These are phyloP conservation scores for Aspergillus fijiensis DNA, from an alignment of 2,329 filamentous ascomycete species.

Conservation along the genomic window DNA sequence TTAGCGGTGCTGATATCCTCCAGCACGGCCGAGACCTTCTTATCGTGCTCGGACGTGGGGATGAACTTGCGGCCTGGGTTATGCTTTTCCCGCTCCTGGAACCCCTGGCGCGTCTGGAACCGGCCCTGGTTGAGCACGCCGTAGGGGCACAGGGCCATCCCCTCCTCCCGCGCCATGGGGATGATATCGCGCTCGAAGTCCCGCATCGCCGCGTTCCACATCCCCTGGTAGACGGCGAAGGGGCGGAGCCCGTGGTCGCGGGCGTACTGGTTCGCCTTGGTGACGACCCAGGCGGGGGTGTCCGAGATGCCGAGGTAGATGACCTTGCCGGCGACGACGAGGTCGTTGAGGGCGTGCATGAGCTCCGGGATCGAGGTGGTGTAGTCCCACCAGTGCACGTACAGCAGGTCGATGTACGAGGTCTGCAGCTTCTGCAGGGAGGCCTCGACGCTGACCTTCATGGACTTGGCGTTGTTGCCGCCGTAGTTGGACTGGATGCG, in stretches of 20 bases:
- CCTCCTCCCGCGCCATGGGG: constrained; percentile 62
- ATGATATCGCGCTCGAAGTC: constrained; percentile 71
- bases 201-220: constrained; percentile 59
- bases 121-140: constrained; percentile 50
- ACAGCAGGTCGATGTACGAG: constrained; percentile 39
- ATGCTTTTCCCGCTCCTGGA: too few relatives aligned
- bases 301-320: constrained; percentile 68
- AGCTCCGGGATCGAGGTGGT: constrained; percentile 64
- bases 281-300: constrained; percentile 64
- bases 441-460: constrained; percentile 28
- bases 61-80: too few relatives aligned
- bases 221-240: constrained; percentile 69
- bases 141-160: constrained; percentile 60
- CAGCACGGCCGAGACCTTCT: constrained; percentile 10
- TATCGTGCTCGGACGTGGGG: not conserved
- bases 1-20: constrained; percentile 1
- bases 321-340: constrained; percentile 63
- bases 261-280: constrained; percentile 58
- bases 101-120: not conserved
- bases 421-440: constrained; percentile 36
- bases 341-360: constrained; percentile 66
- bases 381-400: constrained; percentile 59
- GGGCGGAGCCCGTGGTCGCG: constrained; percentile 66
- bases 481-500: constrained; percentile 48
- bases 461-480: constrained; percentile 36